These are phyloP conservation scores for Mycena latifolia DNA, from an alignment of 768 basidiomycete species.

Conservation along the genomic window DNA sequence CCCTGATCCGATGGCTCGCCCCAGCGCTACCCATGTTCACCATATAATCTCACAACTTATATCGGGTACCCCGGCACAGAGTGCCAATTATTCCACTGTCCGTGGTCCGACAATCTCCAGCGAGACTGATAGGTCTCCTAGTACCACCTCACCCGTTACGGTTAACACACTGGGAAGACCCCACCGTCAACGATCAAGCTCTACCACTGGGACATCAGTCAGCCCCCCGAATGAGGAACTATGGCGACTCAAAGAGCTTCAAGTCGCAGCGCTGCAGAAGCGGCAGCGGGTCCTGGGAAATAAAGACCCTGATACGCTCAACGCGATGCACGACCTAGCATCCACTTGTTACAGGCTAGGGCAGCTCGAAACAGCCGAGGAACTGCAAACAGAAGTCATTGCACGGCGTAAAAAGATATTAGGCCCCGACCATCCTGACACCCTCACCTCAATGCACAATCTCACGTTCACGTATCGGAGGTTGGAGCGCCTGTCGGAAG, in stretches of 20 bases:
- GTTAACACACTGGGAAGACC: no score
- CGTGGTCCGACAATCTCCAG: not conserved
- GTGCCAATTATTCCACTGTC: not conserved
- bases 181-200: no score
- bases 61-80: not conserved
- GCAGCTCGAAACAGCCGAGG: not conserved
- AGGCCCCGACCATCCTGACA: conserved; percentile 8
- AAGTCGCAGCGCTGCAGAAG: not conserved
- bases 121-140: no score
- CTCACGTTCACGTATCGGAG: conserved; percentile 12
- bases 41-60: not conserved
- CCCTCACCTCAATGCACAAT: conserved; percentile 13
- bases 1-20: conserved; percentile 31
- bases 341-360: no score
- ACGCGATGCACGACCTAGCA: not conserved
- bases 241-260: not conserved
- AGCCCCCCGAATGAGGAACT: not conserved
- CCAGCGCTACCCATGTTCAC: conserved; percentile 22
- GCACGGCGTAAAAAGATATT: conserved; percentile 1
- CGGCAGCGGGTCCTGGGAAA: not conserved
- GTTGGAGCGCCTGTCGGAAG: conserved; percentile 1
- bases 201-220: no score
- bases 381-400: not conserved
- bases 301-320: not conserved
- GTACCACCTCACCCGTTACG: no score